phyloP scores from a whole-genome alignment of 2,329 filamentous ascomycete species.

The Aschersonia sp. region DNA sequence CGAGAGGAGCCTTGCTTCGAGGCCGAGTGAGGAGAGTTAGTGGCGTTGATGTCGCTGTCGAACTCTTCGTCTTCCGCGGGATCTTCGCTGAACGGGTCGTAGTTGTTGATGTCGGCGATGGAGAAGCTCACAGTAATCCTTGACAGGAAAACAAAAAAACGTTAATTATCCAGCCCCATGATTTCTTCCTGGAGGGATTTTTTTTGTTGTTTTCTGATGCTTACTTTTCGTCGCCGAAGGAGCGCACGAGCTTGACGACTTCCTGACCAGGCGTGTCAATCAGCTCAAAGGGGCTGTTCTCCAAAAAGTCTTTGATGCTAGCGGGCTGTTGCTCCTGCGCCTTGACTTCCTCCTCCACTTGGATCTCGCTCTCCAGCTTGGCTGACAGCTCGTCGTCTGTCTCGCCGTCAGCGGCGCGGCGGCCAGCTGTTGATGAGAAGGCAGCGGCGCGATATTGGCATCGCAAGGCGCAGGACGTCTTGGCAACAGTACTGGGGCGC shows the following conservation, averaged over 20 bases:
- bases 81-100: constrained; percentile 23
- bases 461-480: constrained; percentile 22
- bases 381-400: constrained; percentile 67
- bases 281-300: constrained; percentile 72
- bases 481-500: constrained; percentile 33
- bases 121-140: constrained; percentile 30
- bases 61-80: constrained; percentile 24
- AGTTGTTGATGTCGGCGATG: constrained; percentile 25
- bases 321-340: constrained; percentile 56
- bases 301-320: constrained; percentile 75
- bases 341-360: constrained; percentile 72
- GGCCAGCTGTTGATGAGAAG: constrained; percentile 30
- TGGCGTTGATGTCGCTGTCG: constrained; percentile 13
- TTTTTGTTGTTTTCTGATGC: constrained; percentile 10
- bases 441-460: constrained; percentile 21
- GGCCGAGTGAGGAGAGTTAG: constrained; percentile 27
- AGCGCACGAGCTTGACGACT: constrained; percentile 72
- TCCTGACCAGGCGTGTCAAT: constrained; percentile 73
- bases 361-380: constrained; percentile 74
- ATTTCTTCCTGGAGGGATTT: too few species aligned
- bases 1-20: constrained; percentile 31
- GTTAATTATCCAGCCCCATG: background rate
- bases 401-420: constrained; percentile 27
- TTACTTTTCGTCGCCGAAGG: constrained; percentile 78
- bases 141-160: background rate